phyloP scores from a whole-genome alignment of 345 rosid genomes.

The Lepidium didymum region DNA sequence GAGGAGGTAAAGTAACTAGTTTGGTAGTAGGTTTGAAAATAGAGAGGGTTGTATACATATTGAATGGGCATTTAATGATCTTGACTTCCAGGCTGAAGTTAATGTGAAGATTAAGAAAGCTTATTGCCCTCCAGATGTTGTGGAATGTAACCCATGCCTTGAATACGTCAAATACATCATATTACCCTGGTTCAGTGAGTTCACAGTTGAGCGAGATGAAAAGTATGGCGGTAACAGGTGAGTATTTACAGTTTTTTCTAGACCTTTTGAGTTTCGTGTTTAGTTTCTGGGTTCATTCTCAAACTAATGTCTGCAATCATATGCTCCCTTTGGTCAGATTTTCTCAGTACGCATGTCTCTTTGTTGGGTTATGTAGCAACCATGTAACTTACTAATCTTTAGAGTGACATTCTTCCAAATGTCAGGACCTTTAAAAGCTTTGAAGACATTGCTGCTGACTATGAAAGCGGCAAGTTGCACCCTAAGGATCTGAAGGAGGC shows the following conservation, averaged over 20 bases:
- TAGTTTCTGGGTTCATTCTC: not conserved
- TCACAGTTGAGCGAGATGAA: conserved; percentile 54
- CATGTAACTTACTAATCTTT: not conserved
- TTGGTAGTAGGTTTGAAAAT: not conserved
- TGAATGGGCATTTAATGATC: not conserved
- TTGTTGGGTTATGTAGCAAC: not conserved
- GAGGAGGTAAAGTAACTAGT: conserved; percentile 49
- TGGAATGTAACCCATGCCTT: conserved; percentile 73
- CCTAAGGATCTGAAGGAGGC: conserved; percentile 75
- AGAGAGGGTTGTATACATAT: not conserved
- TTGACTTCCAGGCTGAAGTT: conserved; percentile 54
- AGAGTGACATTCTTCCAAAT: not conserved
- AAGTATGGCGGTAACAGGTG: conserved; percentile 73
- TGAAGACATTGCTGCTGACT: conserved; percentile 62
- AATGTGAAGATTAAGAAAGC: conserved; percentile 85
- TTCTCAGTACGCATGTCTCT: not conserved
- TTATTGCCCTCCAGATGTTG: conserved; percentile 65
- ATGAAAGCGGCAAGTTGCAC: conserved; percentile 56
- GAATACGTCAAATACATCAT: conserved; percentile 67
- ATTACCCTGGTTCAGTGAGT: conserved; percentile 72
- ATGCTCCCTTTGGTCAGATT: not conserved
- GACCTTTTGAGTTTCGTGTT: not conserved
- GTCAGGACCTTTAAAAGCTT: conserved; percentile 49
- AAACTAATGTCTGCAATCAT: not conserved
- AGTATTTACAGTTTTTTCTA: conserved; percentile 24